Percentiles rank a stretch among this genome's conserved stretches.
Conservation (phyloP, 148 eudicot species). For the Hydrangea macrophylla region DNA sequence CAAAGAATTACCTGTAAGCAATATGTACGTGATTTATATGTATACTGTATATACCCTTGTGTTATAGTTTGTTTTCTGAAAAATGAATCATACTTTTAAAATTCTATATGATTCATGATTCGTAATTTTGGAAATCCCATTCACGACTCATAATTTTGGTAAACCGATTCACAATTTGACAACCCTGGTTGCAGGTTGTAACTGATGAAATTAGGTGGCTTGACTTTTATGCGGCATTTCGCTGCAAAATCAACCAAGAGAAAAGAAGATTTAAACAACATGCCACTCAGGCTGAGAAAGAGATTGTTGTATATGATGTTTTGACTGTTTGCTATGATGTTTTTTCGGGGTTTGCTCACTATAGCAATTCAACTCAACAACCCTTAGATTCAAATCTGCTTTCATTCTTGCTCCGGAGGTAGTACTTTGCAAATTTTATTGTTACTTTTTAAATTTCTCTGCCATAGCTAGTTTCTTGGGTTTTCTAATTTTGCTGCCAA, state of each 20-base stretch:
- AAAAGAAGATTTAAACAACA: constrained; percentile 31
- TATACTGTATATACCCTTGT: no score
- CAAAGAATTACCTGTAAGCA: no score
- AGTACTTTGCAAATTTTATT: background rate
- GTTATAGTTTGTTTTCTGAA: no score
- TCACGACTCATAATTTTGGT: no score
- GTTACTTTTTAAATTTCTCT: background rate
- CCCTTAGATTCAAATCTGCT: constrained; percentile 31
- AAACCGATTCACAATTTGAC: no score
- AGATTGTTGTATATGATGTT: constrained; percentile 32
- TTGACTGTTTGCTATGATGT: constrained; percentile 46
- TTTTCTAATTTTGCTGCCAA: constrained; percentile 13
- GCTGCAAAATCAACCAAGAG: constrained; percentile 16
- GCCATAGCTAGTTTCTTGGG: background rate
- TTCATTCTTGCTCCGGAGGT: constrained; percentile 42
- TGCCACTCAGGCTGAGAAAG: constrained; percentile 37
- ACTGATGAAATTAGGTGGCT: constrained; percentile 52
- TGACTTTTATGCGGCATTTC: constrained; percentile 39
- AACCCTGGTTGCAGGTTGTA: constrained; percentile 45
- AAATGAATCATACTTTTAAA: no score
- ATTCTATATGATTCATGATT: no score
- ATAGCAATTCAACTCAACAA: constrained; percentile 34
- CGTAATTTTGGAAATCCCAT: no score
- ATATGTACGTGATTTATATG: no score
- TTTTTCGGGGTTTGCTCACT: constrained; percentile 46